Conservation (phyloP, 2,329 filamentous ascomycete species). For the Ophiostoma triangulosporum region DNA sequence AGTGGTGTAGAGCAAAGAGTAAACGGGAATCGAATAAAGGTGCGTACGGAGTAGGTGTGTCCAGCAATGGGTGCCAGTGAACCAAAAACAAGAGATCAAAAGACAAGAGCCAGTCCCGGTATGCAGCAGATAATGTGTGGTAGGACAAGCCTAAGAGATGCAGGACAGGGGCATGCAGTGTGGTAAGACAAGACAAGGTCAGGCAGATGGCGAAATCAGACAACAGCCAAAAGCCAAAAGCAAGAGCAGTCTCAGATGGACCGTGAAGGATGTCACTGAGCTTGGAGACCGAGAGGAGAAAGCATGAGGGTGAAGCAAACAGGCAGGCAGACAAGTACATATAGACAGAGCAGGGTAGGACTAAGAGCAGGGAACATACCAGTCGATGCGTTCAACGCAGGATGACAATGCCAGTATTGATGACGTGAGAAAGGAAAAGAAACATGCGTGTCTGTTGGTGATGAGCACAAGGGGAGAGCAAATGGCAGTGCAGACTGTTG, state of each 20-base stretch:
- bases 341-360: not conserved
- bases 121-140: not conserved
- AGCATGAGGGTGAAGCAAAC: not conserved
- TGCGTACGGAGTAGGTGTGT: no score
- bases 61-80: not conserved
- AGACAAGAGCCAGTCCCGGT: not conserved
- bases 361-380: not conserved
- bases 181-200: not conserved
- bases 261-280: not conserved
- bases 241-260: not conserved
- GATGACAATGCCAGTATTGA: not conserved
- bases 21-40: no score
- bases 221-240: no score
- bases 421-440: not conserved
- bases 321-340: not conserved
- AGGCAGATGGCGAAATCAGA: not conserved
- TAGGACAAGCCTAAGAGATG: not conserved
- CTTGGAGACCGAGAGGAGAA: not conserved
- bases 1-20: not conserved
- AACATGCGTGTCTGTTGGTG: not conserved
- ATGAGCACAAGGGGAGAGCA: not conserved
- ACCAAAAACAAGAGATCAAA: not conserved
- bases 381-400: not conserved
- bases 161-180: not conserved
- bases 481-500: no score